These are phyloP conservation scores for Striga hermonthica DNA, from an alignment of 305 asterid genomes.

Conservation along the genomic window DNA sequence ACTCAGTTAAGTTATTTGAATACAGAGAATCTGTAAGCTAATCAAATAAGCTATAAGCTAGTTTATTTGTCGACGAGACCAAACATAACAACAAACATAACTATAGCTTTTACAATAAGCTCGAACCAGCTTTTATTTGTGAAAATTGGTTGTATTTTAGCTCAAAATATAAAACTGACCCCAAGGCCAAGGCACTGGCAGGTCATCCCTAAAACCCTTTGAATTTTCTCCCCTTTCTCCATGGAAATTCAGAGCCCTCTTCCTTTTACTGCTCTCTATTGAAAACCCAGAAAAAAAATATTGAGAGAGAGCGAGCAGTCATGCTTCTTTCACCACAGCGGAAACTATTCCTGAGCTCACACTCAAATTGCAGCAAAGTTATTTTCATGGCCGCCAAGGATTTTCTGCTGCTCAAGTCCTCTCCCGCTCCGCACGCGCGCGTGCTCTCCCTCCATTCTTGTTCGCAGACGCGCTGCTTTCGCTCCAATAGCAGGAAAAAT, in stretches of 20 bases:
- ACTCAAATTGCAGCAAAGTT: conserved; percentile 32
- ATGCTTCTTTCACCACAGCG: conserved; percentile 42
- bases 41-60: too few relatives aligned
- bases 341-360: conserved; percentile 31
- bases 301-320: conserved; percentile 13
- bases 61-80: too few relatives aligned
- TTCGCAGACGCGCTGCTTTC: conserved; percentile 24
- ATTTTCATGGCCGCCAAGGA: conserved; percentile 42
- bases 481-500: conserved; percentile 29
- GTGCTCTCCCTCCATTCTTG: conserved; percentile 18
- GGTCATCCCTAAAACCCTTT: conserved; percentile 27
- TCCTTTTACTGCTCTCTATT: neutral
- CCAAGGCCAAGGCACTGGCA: too few relatives aligned
- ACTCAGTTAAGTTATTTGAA: too few relatives aligned
- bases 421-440: conserved; percentile 27
- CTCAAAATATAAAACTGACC: too few relatives aligned
- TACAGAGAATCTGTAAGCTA: too few relatives aligned
- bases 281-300: neutral
- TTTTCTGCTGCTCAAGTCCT: conserved; percentile 37
- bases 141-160: neutral
- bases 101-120: neutral
- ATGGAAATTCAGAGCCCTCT: conserved; percentile 31
- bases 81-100: too few relatives aligned
- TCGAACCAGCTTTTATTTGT: neutral
- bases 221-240: neutral